phyloP scores from a whole-genome alignment of 306 rosid species.

The Gastrolobium villosum region DNA sequence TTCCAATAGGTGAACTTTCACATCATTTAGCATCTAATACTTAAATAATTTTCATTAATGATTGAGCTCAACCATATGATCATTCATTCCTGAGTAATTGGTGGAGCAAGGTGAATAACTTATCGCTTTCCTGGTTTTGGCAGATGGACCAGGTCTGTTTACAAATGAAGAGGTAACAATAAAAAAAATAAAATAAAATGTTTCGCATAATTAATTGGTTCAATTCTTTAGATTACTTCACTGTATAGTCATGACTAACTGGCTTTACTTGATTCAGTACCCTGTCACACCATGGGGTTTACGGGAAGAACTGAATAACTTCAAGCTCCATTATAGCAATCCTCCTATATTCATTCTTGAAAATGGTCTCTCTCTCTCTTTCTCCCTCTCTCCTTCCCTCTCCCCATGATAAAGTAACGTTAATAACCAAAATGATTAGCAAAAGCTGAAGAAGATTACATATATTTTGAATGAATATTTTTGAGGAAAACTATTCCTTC shows the following conservation, averaged over 20 bases:
- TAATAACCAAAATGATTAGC: background rate
- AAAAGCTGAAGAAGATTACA: background rate
- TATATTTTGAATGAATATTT: background rate
- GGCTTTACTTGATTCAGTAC: slow-evolving; percentile 45
- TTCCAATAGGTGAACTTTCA: background rate
- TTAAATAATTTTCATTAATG: background rate
- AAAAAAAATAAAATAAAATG: too few species aligned
- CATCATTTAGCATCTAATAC: background rate
- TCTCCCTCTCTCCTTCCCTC: too few species aligned
- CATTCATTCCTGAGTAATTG: background rate
- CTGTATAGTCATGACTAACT: slow-evolving; percentile 22
- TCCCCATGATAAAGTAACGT: background rate
- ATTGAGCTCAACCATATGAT: background rate
- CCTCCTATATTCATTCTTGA: slow-evolving; percentile 67
- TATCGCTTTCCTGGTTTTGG: slow-evolving; percentile 41
- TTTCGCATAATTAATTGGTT: slow-evolving; percentile 16
- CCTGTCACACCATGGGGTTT: slow-evolving; percentile 57
- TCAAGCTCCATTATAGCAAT: slow-evolving; percentile 72
- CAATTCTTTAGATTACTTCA: background rate
- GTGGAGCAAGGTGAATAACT: background rate
- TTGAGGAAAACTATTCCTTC: too few species aligned
- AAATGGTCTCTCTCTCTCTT: slow-evolving; percentile 71
- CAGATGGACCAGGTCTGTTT: slow-evolving; percentile 38
- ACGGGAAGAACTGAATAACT: slow-evolving; percentile 50
- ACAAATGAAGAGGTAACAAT: slow-evolving; percentile 54